Conservation (phyloP, 1,284 basidiomycete species). For the Garcileccinum viscosum region DNA sequence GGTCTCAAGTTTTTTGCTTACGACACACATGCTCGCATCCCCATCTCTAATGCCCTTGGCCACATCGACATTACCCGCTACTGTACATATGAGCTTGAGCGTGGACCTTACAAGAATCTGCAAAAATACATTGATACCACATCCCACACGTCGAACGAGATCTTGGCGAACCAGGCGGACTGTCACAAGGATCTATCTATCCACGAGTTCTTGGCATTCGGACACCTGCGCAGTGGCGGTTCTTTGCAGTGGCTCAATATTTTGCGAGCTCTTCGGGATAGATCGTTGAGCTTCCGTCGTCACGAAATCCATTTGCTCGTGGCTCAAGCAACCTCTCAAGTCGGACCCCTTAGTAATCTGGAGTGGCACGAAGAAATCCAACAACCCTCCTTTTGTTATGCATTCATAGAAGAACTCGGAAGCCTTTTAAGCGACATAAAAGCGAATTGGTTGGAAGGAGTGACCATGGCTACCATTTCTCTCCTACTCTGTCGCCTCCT, state of each 20-base stretch:
- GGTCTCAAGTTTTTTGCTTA: slow-evolving; percentile 37
- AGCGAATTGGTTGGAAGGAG: slow-evolving; percentile 50
- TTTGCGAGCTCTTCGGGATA: slow-evolving; percentile 45
- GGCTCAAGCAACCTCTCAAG: slow-evolving; percentile 49
- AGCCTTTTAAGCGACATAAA: slow-evolving; percentile 37
- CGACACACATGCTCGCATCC: slow-evolving; percentile 17
- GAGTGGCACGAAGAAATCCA: slow-evolving; percentile 43
- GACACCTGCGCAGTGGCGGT: slow-evolving; percentile 48
- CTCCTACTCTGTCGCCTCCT: slow-evolving; percentile 44
- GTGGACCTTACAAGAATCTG: slow-evolving; percentile 43
- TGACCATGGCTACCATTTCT: slow-evolving; percentile 45
- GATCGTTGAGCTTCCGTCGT: slow-evolving; percentile 43
- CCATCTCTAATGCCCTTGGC: slow-evolving; percentile 18
- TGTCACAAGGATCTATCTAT: slow-evolving; percentile 45
- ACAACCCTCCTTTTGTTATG: slow-evolving; percentile 39
- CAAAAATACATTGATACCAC: slow-evolving; percentile 45
- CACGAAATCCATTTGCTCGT: slow-evolving; percentile 48
- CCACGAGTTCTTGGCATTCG: slow-evolving; percentile 53
- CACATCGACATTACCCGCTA: slow-evolving; percentile 19
- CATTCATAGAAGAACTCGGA: slow-evolving; percentile 43
- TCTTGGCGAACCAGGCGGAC: slow-evolving; percentile 47
- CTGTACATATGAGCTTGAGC: slow-evolving; percentile 41
- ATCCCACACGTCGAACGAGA: slow-evolving; percentile 48
- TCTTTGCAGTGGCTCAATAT: slow-evolving; percentile 58
- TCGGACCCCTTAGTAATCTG: slow-evolving; percentile 39